A percentile compares a stretch with the other conserved stretches of the same genome.
phyloP scores from a whole-genome alignment of 495 filamentous ascomycete genomes.

The Neurospora cerealis region DNA sequence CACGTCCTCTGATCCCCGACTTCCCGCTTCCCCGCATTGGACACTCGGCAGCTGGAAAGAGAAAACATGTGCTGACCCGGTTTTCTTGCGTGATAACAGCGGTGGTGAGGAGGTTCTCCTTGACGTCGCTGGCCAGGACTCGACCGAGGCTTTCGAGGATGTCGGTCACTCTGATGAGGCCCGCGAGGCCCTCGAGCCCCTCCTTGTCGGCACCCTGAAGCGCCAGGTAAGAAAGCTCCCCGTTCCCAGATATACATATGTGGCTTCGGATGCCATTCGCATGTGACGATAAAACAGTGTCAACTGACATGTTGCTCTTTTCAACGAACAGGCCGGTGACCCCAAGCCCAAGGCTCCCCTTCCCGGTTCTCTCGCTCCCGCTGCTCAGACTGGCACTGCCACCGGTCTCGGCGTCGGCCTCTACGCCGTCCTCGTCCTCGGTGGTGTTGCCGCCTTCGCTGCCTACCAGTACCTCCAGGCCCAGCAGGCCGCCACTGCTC shows the following conservation, averaged over 20 bases:
- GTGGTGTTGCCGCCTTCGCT: slow-evolving; percentile 65
- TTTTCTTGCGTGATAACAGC: slow-evolving; percentile 32
- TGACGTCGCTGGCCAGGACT: slow-evolving; percentile 93
- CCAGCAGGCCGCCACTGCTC: slow-evolving; percentile 33
- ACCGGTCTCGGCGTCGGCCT: slow-evolving; percentile 64
- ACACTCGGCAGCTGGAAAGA: slow-evolving; percentile 1
- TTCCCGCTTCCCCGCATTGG: not conserved
- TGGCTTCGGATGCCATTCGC: not conserved
- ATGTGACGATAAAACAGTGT: not conserved
- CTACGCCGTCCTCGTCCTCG: slow-evolving; percentile 73
- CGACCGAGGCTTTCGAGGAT: slow-evolving; percentile 98
- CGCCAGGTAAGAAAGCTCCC: slow-evolving; percentile 54
- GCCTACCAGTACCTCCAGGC: slow-evolving; percentile 81
- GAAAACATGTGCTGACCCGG: slow-evolving; percentile 7
- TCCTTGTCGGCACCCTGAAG: slow-evolving; percentile 76
- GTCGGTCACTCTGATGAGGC: slow-evolving; percentile 99
- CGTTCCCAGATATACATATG: not conserved
- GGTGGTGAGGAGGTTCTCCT: slow-evolving; percentile 97
- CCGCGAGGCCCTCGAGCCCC: slow-evolving; percentile 76
- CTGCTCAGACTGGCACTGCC: slow-evolving; percentile 37
- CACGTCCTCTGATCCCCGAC: not conserved
- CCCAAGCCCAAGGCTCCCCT: slow-evolving; percentile 54
- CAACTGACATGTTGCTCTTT: slow-evolving; percentile 10
- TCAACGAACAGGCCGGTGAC: slow-evolving; percentile 62
- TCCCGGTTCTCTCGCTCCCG: slow-evolving; percentile 34